phyloP scores from a whole-genome alignment of 2,329 filamentous ascomycete genomes.

The Polytolypa hystricis region DNA sequence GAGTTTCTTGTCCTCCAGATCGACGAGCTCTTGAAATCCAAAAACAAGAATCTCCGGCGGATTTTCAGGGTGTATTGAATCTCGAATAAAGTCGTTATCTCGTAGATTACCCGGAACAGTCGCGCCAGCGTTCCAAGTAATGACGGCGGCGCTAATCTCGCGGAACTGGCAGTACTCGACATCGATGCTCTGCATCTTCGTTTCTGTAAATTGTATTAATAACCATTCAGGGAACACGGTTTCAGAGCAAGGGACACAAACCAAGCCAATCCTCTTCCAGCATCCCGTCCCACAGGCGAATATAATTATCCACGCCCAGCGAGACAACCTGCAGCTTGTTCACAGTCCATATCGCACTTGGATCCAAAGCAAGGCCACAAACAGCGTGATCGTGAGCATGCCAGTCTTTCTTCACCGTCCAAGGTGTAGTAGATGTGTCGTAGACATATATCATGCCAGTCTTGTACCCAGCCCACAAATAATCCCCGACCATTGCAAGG shows the following conservation, averaged over 20 bases:
- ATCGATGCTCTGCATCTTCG: slow-evolving; percentile 74
- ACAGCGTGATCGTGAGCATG: slow-evolving; percentile 77
- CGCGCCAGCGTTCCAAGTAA: slow-evolving; percentile 98
- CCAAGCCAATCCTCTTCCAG: slow-evolving; percentile 87
- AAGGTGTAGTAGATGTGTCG: slow-evolving; percentile 70
- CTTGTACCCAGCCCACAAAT: slow-evolving; percentile 89
- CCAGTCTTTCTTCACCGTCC: slow-evolving; percentile 92
- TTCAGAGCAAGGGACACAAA: slow-evolving; percentile 30
- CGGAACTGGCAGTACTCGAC: slow-evolving; percentile 76
- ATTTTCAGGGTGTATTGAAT: slow-evolving; percentile 63
- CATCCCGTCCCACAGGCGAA: slow-evolving; percentile 85
- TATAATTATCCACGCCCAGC: slow-evolving; percentile 72
- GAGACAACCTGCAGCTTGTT: slow-evolving; percentile 77
- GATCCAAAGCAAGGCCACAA: slow-evolving; percentile 64
- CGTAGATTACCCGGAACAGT: slow-evolving; percentile 76
- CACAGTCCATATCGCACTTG: slow-evolving; percentile 72
- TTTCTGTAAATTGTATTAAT: slow-evolving; percentile 42
- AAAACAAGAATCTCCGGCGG: slow-evolving; percentile 87
- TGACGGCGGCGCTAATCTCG: slow-evolving; percentile 64
- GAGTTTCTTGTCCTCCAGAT: slow-evolving; percentile 92
- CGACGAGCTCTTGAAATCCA: slow-evolving; percentile 96
- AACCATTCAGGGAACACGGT: slow-evolving; percentile 1
- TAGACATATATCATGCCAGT: slow-evolving; percentile 91
- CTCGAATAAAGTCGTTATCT: slow-evolving; percentile 68
- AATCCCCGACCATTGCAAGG: slow-evolving; percentile 65